Percentiles rank a stretch among this genome's conserved stretches.
These are phyloP conservation scores for Mycotypha africana DNA, from an alignment of 371 early-diverging fungal species.

Conservation along the genomic window DNA sequence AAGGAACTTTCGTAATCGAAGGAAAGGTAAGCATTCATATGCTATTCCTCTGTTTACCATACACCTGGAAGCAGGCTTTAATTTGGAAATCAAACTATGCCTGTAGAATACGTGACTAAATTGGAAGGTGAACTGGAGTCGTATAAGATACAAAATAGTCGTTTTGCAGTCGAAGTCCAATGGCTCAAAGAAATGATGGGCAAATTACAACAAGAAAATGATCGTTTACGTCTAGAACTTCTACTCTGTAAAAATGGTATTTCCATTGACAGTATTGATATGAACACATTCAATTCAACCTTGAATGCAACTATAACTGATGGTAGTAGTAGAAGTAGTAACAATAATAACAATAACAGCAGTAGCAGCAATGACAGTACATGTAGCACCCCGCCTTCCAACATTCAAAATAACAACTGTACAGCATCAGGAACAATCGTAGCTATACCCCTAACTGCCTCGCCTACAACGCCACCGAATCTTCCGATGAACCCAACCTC, in stretches of 20 bases:
- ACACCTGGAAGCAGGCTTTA: neutral
- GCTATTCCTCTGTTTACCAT: too few species aligned
- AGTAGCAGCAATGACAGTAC: neutral
- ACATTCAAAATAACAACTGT: neutral
- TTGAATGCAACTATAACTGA: neutral
- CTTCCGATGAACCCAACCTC: too few species aligned
- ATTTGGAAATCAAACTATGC: neutral
- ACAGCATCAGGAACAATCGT: neutral
- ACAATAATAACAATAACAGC: neutral
- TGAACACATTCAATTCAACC: constrained; percentile 4
- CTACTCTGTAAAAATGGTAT: constrained; percentile 17
- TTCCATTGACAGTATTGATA: too few species aligned
- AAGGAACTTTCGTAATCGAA: constrained; percentile 19
- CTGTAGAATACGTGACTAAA: constrained; percentile 14
- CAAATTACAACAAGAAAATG: constrained; percentile 20
- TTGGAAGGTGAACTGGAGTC: constrained; percentile 11
- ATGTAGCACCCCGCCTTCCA: neutral
- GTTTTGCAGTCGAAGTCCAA: constrained; percentile 16
- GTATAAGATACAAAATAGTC: constrained; percentile 14
- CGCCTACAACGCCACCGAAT: neutral
- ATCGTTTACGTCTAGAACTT: constrained; percentile 15
- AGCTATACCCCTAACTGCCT: neutral
- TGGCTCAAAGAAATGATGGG: constrained; percentile 22
- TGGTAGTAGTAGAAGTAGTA: neutral
- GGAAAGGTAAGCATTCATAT: constrained; percentile 24